Base-by-base conservation (phyloP, 768 basidiomycete species). In the Russula vinacea region DNA sequence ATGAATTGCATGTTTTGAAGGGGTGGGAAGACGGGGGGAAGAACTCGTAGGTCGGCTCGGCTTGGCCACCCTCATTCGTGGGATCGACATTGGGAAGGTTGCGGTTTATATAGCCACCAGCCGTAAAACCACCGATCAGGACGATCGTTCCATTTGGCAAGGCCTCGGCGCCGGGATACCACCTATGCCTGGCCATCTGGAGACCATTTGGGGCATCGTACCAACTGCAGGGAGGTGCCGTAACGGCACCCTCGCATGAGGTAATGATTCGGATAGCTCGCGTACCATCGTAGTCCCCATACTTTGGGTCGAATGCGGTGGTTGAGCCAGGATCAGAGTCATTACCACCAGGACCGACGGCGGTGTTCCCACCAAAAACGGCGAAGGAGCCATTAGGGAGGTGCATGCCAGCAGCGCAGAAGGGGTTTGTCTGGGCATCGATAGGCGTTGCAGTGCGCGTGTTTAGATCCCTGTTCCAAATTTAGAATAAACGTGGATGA, bases 381-480 rank as follows among this genome's bases (percentile, higher is more conserved):
- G 53, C 53, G 4, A 8, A 62, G 1, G 60, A 62, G 0, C 16
- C 53, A 29, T 62, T 50, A 13, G 60, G 60, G 14, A 55, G 60
- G 13, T 62, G 60, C 53, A 62, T 62, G 44, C 60, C 60, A 5
- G 53, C 60, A 6, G 60, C 60, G 24, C 60, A 62, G 44, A 62
- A 62, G 8, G 60, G 14, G 3, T 62, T 62, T 0, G 60, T 62
- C 24, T 26, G 2, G 13, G 42, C 52, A 16, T 37, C 42, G 5
- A 62, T 16, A 2, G 53, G 44, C 1, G 60, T 62, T 9, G 60
- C 60, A 11, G n/a, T 35, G 24, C 26, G 44, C 17, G 22, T 14
- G 26, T 37, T 19, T 8, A 62, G 17, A 9, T 62, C 52, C 60
- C 60, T 62, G 16, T 55, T 45, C 16, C 8, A 24, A 47, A 47